These are phyloP conservation scores for Lichina pygmaea DNA, from an alignment of 495 filamentous ascomycete species.

Conservation along the genomic window DNA sequence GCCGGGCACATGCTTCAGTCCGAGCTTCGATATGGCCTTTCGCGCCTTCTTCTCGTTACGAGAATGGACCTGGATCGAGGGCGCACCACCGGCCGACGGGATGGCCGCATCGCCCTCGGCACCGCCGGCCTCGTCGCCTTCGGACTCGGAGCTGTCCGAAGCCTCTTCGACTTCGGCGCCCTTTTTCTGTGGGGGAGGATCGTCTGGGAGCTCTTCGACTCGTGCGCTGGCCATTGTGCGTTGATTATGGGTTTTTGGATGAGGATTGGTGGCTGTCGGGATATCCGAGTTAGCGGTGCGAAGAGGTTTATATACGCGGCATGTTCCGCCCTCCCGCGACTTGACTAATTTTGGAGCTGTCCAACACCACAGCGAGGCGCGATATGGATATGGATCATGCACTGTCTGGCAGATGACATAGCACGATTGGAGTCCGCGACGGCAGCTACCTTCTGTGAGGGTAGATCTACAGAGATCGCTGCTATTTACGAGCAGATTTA, in stretches of 20 bases:
- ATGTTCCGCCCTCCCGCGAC: too few relatives aligned
- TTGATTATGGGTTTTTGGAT: neutral
- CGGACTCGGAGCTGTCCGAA: slow-evolving; percentile 52
- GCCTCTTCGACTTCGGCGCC: slow-evolving; percentile 48
- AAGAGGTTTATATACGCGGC: too few relatives aligned
- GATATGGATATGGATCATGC: too few relatives aligned
- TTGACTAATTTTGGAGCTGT: too few relatives aligned
- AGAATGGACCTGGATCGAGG: slow-evolving; percentile 72
- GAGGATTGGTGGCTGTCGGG: too few relatives aligned
- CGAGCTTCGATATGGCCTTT: slow-evolving; percentile 94
- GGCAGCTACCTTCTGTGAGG: too few relatives aligned
- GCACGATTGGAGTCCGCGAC: too few relatives aligned
- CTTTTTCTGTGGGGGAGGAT: slow-evolving; percentile 44
- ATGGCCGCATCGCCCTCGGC: slow-evolving; percentile 29
- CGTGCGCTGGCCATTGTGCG: slow-evolving; percentile 78
- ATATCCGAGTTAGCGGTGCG: too few relatives aligned
- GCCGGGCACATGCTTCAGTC: slow-evolving; percentile 81
- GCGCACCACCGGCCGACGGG: slow-evolving; percentile 34
- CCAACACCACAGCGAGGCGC: too few relatives aligned
- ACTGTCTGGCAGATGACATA: too few relatives aligned
- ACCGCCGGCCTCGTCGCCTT: slow-evolving; percentile 31
- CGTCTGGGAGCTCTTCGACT: slow-evolving; percentile 90
- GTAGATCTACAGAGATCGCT: too few relatives aligned
- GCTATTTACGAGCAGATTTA: too few relatives aligned
- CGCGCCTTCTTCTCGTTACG: slow-evolving; percentile 99